Evolutionary conservation across 2,329 filamentous ascomycete genomes (phyloP), one percentile per base, ranked within the genome.

Genomic region (Colletotrichum shisoi): DNA sequence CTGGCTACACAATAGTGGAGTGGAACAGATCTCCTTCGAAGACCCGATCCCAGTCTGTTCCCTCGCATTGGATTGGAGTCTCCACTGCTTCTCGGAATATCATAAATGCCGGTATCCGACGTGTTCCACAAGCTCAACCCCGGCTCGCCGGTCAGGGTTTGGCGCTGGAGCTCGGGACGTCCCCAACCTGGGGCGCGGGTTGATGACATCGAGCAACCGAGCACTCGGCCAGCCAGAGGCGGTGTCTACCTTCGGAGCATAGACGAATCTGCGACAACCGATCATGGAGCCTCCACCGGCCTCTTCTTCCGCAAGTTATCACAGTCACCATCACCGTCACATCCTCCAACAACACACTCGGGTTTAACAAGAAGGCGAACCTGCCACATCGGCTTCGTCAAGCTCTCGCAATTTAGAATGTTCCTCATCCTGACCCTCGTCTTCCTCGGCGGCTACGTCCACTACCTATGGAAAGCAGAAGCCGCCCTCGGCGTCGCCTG

Each of bases 401-500:
- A 46, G 37, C 17, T 62, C 44, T 67, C 51, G n/a, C 59, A 62
- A 39, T 70, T 71, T 60, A 67, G 57, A 3, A 80, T 80, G 76
- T 72, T 83, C 46, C 62, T 83, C 34, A 65, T 81, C 60, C 57
- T 81, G 45, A 71, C 69, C 21, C 60, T 78, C 62, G 71, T 81
- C 57, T 56, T 82, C 19, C 68, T 78, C 15, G 79, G 79, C 40
- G 76, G 76, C 64, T 70, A 67, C 51, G 71, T 82, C 68, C 72
- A 80, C 66, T 82, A 82, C 71, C 68, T 82, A 46, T 84, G 79
- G 79, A 79, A 74, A 62, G 74, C 77, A 39, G 83, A 87, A 71
- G 77, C 78, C 5, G 76, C 77, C 15, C 75, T 85, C 52, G 71
- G 73, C 27, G 75, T 76, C 51, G 81, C 79, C 7, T 87, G 85